Evolutionary conservation across 192 early-diverging fungal species (phyloP).

Genomic region (Linnemannia schmuckeri): DNA sequence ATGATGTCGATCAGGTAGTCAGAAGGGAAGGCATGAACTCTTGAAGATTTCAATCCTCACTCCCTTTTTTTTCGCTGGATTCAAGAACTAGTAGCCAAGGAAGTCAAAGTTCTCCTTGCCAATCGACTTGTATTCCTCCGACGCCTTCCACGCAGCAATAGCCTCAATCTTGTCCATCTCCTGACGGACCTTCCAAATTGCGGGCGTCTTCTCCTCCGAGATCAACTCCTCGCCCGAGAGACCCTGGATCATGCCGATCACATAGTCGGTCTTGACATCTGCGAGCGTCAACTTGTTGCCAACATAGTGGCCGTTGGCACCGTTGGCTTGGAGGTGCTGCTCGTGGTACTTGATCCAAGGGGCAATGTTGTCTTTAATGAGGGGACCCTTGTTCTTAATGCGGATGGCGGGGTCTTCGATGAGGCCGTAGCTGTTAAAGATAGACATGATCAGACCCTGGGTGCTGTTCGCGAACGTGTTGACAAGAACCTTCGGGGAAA

Average conservation of each 20-base stretch:
- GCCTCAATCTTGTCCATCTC: not conserved
- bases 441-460: conserved; percentile 13
- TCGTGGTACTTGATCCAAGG: conserved; percentile 36
- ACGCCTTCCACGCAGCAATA: not conserved
- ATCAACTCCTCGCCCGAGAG: not conserved
- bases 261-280: conserved; percentile 39
- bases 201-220: conserved; percentile 8
- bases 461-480: conserved; percentile 44
- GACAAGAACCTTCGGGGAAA: conserved; percentile 48
- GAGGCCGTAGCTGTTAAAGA: not conserved
- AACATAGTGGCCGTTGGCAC: conserved; percentile 66
- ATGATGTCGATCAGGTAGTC: too few species aligned
- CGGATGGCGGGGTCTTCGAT: conserved; percentile 21
- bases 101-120: not conserved
- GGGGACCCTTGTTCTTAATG: conserved; percentile 8
- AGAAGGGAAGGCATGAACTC: too few species aligned
- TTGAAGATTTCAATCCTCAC: too few species aligned
- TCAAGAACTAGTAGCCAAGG: conserved; percentile 7
- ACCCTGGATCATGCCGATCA: not conserved
- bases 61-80: too few species aligned
- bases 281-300: conserved; percentile 52
- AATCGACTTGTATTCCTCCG: conserved; percentile 2
- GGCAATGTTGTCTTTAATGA: not conserved
- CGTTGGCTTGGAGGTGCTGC: conserved; percentile 56
- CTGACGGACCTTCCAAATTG: conserved; percentile 8